Percentiles rank a stretch among this genome's conserved stretches.
These are phyloP conservation scores for Eimeria acervulina DNA, from an alignment of 169 alveolate species.

Conservation along the genomic window DNA sequence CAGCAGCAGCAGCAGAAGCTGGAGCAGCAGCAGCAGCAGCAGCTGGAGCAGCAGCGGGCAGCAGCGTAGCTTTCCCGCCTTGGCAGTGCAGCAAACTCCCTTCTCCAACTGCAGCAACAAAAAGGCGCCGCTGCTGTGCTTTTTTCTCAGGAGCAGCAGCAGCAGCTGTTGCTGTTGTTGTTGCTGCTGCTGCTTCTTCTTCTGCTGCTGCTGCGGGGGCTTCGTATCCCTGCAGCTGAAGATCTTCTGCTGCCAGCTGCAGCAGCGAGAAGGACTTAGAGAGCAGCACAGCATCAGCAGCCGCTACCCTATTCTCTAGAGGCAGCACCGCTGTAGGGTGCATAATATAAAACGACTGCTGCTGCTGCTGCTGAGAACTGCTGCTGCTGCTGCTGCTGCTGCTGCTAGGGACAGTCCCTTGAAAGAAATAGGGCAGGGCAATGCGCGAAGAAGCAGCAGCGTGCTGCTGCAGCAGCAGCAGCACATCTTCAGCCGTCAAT, in stretches of 20 bases:
- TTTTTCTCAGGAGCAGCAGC: neutral
- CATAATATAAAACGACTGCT: conserved; percentile 22
- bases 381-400: conserved; percentile 36
- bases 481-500: conserved; percentile 18
- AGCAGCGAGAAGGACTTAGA: conserved; percentile 20
- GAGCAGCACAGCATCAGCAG: conserved; percentile 29
- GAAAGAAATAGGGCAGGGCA: conserved; percentile 11
- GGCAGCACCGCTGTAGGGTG: conserved; percentile 47
- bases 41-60: conserved; percentile 41
- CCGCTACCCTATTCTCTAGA: neutral
- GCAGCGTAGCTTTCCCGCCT: neutral
- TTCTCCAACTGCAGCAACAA: conserved; percentile 23
- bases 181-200: conserved; percentile 1
- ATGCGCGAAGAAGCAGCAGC: conserved; percentile 18
- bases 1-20: too few relatives aligned
- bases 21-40: conserved; percentile 5
- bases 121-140: conserved; percentile 4
- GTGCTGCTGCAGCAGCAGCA: conserved; percentile 58
- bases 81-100: conserved; percentile 22
- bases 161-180: neutral
- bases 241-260: conserved; percentile 16
- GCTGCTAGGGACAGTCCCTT: neutral
- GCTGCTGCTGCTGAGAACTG: neutral
- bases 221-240: conserved; percentile 6
- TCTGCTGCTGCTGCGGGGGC: conserved; percentile 43